Percentiles rank a stretch among this genome's conserved stretches.
These are phyloP conservation scores for Moricandia moricandioides DNA, from an alignment of 345 rosid species.

Conservation along the genomic window DNA sequence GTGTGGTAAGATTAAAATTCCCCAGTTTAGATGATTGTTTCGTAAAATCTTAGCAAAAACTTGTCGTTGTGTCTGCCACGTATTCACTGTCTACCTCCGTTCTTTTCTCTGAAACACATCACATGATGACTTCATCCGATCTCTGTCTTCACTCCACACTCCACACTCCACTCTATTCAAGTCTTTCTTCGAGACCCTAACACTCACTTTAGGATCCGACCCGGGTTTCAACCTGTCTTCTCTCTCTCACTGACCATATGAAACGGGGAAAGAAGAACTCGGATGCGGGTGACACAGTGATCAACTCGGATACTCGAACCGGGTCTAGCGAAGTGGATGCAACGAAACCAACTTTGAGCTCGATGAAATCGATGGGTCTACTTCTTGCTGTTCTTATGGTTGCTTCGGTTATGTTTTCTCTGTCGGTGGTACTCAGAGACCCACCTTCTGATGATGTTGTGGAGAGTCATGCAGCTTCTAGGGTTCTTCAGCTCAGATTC, in stretches of 20 bases:
- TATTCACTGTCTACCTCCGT: background rate
- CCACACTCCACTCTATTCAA: background rate
- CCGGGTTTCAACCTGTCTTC: slow-evolving; percentile 1
- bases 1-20: no score
- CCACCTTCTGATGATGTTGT: slow-evolving; percentile 42
- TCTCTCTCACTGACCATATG: slow-evolving; percentile 17
- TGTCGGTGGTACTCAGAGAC: slow-evolving; percentile 48
- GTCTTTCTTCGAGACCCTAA: background rate
- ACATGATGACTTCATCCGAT: slow-evolving; percentile 11
- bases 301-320: slow-evolving; percentile 18
- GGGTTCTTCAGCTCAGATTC: slow-evolving; percentile 11
- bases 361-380: slow-evolving; percentile 41
- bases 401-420: slow-evolving; percentile 43
- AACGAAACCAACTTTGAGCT: slow-evolving; percentile 26
- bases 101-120: background rate
- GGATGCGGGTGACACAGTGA: slow-evolving; percentile 18
- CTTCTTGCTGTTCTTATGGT: slow-evolving; percentile 36
- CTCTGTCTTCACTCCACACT: background rate
- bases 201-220: slow-evolving; percentile 11
- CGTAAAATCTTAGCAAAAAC: background rate
- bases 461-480: slow-evolving; percentile 21
- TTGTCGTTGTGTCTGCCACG: slow-evolving; percentile 21
- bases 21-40: no score
- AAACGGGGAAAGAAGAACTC: slow-evolving; percentile 39
- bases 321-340: slow-evolving; percentile 20